A percentile compares a stretch with the other conserved stretches of the same genome.
These are phyloP conservation scores for Cardiosporidium cionae DNA, from an alignment of 169 alveolate species.

Conservation along the genomic window DNA sequence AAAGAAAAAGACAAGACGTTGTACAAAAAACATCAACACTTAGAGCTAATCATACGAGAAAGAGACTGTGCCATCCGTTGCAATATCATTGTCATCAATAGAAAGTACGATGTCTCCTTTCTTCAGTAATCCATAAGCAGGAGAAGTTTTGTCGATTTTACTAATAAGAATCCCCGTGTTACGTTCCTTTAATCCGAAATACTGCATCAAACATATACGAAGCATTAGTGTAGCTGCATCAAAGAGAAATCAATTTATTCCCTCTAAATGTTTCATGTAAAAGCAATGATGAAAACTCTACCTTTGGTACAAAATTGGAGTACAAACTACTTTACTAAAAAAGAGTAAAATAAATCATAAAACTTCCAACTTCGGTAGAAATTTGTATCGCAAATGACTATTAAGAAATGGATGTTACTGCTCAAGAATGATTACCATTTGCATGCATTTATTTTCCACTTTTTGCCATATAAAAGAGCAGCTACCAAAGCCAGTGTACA, in stretches of 20 bases:
- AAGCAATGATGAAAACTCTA: no score
- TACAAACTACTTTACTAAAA: no score
- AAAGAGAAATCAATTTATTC: no score
- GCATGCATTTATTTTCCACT: constrained; percentile 16
- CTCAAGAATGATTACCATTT: constrained; percentile 3
- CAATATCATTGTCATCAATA: constrained; percentile 13
- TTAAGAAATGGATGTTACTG: not conserved
- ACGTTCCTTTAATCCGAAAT: not conserved
- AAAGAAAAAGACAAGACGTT: no score
- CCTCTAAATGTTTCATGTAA: no score
- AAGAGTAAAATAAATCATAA: no score
- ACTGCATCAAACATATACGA: no score
- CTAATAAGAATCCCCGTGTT: not conserved
- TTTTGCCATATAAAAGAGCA: constrained; percentile 30
- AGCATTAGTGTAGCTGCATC: no score
- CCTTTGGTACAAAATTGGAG: no score
- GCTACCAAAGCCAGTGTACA: constrained; percentile 36
- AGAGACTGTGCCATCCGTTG: constrained; percentile 37
- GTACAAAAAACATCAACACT: no score
- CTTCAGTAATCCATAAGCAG: constrained; percentile 22
- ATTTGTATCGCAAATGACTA: not conserved
- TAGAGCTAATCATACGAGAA: no score
- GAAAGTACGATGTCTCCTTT: constrained; percentile 29
- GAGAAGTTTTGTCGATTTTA: constrained; percentile 24
- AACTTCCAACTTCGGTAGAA: no score